Base-by-base conservation (phyloP, 305 asterid genomes). In the Fraxinus albicans region DNA sequence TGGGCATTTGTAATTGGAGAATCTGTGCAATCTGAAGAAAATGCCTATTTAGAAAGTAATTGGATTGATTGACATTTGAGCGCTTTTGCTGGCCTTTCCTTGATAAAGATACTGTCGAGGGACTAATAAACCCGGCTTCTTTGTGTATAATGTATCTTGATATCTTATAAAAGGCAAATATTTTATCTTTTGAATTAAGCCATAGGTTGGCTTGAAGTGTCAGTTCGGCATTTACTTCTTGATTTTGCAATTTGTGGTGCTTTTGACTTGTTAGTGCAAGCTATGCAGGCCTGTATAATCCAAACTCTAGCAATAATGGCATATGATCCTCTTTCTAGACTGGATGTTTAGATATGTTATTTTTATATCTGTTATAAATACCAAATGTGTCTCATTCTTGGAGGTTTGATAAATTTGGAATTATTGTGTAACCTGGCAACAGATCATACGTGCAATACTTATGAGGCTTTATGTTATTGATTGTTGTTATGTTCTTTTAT, bases 341-440 rank as follows among this genome's bases (percentile, higher is more conserved):
- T 58, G 74, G 29, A 79, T 25, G 35, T 73, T 58, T 80, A 55
- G 67, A 55, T n/a, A n/a, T 17, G 38, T 27, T 19, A 69, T 4
- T 35, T 50, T 44, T 44, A 5, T 21, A 19, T 82, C 25, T 77
- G 29, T 42, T 17, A 38, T 23, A 5, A 63, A 65, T 75, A 79
- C 47, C 38, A 74, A 38, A 67, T 72, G 73, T 73, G 73, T 55
- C 80, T 77, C 34, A 17, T 60, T 77, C 31, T 63, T 44, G 58
- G 53, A 55, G 63, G 73, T 81, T 81, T 79, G 75, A 77, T 81
- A 78, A 40, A 77, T 65, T 63, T 86, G 81, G 76, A 60, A 40
- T 60, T 44, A 65, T 77, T 67, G 73, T 67, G 27, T 67, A 67
- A 67, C 73, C 73, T 23, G 6, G n/a, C 31, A 74, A 29, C 23